These are phyloP conservation scores for Coemansia sp. DNA, from an alignment of 192 early-diverging fungal species.

Conservation along the genomic window DNA sequence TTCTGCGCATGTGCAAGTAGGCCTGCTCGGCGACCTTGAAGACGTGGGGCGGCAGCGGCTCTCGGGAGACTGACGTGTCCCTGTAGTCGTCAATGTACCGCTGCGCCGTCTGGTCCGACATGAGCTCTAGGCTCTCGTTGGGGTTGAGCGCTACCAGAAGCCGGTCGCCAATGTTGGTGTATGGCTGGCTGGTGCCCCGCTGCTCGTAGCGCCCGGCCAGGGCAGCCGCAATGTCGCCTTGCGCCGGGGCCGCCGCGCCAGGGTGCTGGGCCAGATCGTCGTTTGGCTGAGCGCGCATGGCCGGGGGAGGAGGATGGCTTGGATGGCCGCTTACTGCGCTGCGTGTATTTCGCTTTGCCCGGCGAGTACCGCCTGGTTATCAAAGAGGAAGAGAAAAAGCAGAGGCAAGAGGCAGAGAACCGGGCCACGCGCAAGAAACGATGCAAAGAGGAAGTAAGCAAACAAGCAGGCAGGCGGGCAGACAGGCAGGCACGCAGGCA, in stretches of 20 bases:
- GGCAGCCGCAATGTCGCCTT: constrained; percentile 18
- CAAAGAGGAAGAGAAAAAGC: not conserved
- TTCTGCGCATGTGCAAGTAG: constrained; percentile 82
- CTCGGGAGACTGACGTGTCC: constrained; percentile 45
- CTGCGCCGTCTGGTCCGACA: constrained; percentile 57
- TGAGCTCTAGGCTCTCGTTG: constrained; percentile 47
- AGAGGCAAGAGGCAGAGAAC: constrained; percentile 1
- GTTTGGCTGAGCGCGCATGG: constrained; percentile 48
- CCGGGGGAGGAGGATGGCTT: not conserved
- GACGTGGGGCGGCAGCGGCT: constrained; percentile 64
- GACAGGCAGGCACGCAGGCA: too few relatives aligned
- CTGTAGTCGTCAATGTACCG: constrained; percentile 71
- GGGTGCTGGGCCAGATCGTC: constrained; percentile 38
- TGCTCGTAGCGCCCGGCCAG: constrained; percentile 44
- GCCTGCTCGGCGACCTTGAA: constrained; percentile 79
- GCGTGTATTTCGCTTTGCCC: too few relatives aligned
- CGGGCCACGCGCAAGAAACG: not conserved
- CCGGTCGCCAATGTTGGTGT: constrained; percentile 64
- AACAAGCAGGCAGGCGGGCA: too few relatives aligned
- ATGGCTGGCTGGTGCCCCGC: constrained; percentile 45
- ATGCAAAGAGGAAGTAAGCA: not conserved
- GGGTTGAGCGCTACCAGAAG: constrained; percentile 69
- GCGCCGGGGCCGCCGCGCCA: constrained; percentile 13
- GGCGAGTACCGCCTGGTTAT: not conserved
- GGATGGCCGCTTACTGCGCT: not conserved